Evolutionary conservation across 1,284 basidiomycete species (phyloP).

Genomic region (Naganishia albida): DNA sequence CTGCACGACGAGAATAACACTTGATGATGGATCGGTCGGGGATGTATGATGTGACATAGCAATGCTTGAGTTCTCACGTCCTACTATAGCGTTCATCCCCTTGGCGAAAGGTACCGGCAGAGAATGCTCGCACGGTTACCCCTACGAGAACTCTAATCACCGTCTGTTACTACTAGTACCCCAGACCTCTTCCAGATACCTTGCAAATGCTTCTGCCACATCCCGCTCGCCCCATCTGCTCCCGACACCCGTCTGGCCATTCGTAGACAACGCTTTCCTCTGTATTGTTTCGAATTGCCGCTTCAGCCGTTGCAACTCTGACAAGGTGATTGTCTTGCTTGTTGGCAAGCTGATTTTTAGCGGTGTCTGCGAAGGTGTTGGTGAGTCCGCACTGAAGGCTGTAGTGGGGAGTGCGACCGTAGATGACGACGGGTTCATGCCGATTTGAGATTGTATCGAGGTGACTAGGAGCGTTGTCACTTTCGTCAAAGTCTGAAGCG

Average conservation of each 20-base stretch:
- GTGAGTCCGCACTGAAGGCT: slow-evolving; percentile 51
- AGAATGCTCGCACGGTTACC: too few relatives aligned
- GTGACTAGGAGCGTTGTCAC: slow-evolving; percentile 68
- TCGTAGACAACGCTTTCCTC: slow-evolving; percentile 80
- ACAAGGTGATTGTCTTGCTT: slow-evolving; percentile 68
- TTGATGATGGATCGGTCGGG: too few relatives aligned
- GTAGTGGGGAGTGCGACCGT: slow-evolving; percentile 63
- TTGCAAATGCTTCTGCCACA: slow-evolving; percentile 71
- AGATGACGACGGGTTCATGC: slow-evolving; percentile 57
- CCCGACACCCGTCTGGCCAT: slow-evolving; percentile 73
- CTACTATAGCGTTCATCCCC: too few relatives aligned
- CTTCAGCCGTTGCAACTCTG: slow-evolving; percentile 81
- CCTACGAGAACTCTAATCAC: neutral
- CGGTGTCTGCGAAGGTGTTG: neutral
- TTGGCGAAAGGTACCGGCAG: too few relatives aligned
- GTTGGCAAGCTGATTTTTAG: slow-evolving; percentile 62
- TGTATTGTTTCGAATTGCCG: slow-evolving; percentile 83
- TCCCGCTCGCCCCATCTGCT: slow-evolving; percentile 75
- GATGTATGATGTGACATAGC: too few relatives aligned
- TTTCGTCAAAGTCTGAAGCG: slow-evolving; percentile 73
- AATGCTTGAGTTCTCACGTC: too few relatives aligned
- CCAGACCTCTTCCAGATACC: slow-evolving; percentile 69
- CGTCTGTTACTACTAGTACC: slow-evolving; percentile 37
- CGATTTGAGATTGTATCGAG: slow-evolving; percentile 62
- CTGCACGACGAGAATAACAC: too few relatives aligned